Conservation (phyloP, 2,329 filamentous ascomycete genomes). For the Aspergillus sp. region DNA sequence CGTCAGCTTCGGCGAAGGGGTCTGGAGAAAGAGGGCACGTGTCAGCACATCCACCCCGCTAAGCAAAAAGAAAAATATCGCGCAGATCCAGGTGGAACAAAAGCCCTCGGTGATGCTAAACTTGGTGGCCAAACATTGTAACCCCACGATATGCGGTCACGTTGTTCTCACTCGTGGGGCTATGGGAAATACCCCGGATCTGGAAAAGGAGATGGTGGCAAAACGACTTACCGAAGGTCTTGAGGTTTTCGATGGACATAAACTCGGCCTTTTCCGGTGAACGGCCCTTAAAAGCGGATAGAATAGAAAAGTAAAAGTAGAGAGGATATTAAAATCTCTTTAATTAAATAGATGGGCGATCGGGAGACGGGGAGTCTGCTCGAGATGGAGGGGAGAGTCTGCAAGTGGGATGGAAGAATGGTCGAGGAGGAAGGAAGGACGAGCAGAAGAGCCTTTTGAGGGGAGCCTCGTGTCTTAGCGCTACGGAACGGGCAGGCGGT, state of each 20-base stretch:
- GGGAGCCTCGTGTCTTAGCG: constrained; percentile 15
- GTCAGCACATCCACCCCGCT: constrained; percentile 36
- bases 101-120: background rate
- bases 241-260: constrained; percentile 99
- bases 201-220: constrained; percentile 19
- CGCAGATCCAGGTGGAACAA: constrained; percentile 4
- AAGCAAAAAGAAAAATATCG: constrained; percentile 5
- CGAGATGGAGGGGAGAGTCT: constrained; percentile 1
- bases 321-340: constrained; percentile 28
- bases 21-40: constrained; percentile 49
- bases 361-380: constrained; percentile 13
- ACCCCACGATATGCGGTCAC: no score
- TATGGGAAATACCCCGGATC: background rate
- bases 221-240: constrained; percentile 71
- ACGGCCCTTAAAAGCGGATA: constrained; percentile 35
- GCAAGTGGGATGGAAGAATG: constrained; percentile 3
- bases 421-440: constrained; percentile 16
- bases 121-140: background rate
- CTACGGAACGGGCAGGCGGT: constrained; percentile 27
- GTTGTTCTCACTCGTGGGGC: background rate
- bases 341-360: no score
- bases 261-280: constrained; percentile 65
- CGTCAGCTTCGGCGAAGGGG: constrained; percentile 99
- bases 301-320: constrained; percentile 20
- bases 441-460: constrained; percentile 31